A percentile compares a stretch with the other conserved stretches of the same genome.
Evolutionary conservation across 148 eudicot genomes (phyloP).

Genomic region (Amaranthus cruentus): DNA sequence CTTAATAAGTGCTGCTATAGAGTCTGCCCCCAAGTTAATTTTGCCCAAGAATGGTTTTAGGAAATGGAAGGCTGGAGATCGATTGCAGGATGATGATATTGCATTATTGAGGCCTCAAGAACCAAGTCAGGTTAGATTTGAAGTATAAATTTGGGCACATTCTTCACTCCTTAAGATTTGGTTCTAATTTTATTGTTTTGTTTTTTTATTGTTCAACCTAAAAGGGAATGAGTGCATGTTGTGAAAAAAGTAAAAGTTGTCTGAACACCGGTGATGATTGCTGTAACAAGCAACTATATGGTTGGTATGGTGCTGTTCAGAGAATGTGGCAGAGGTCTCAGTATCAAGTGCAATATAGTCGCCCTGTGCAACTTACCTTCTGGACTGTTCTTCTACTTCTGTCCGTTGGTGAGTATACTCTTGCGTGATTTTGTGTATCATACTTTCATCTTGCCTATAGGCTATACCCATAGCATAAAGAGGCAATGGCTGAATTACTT

Average conservation of each 20-base stretch:
- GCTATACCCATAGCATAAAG: not conserved
- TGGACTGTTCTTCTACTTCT: conserved; percentile 44
- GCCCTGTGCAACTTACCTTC: conserved; percentile 46
- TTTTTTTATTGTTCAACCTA: conserved; percentile 8
- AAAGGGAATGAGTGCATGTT: conserved; percentile 42
- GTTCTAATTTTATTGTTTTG: conserved; percentile 6
- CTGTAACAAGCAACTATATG: conserved; percentile 66
- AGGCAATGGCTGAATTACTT: not conserved
- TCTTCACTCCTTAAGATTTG: not conserved
- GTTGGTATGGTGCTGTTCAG: conserved; percentile 73
- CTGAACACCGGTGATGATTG: conserved; percentile 50
- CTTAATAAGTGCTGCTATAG: conserved; percentile 47
- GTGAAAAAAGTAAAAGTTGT: conserved; percentile 64
- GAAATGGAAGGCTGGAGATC: conserved; percentile 55
- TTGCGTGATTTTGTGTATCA: not conserved
- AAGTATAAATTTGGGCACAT: not conserved
- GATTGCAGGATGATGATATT: conserved; percentile 44
- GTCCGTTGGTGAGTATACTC: conserved; percentile 55
- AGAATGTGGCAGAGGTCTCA: conserved; percentile 78
- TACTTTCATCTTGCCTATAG: conserved; percentile 1
- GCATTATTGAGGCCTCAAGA: conserved; percentile 42
- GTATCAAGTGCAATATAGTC: conserved; percentile 67
- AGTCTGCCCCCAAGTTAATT: conserved; percentile 46
- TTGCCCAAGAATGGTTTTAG: conserved; percentile 63
- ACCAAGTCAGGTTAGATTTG: conserved; percentile 45